Evolutionary conservation across 495 filamentous ascomycete species (phyloP).

Genomic region (Alectoria sarmentosa): DNA sequence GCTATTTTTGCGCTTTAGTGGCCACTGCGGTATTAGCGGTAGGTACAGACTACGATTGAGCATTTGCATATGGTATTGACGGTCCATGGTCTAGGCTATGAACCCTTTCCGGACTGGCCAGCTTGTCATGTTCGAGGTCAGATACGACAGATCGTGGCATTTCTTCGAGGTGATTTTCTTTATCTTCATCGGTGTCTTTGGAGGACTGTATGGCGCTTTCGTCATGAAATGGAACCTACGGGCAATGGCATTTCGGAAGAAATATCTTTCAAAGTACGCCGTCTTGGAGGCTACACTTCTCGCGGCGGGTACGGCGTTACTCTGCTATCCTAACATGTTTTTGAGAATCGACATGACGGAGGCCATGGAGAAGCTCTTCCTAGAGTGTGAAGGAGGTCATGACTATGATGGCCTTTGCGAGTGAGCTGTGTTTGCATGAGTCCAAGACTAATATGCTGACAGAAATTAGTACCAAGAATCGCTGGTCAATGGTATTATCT

Average conservation of each 20-base stretch:
- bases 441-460: slow-evolving; percentile 25
- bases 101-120: slow-evolving; percentile 98
- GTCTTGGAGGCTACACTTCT: slow-evolving; percentile 83
- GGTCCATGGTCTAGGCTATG: slow-evolving; percentile 52
- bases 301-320: slow-evolving; percentile 73
- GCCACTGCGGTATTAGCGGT: slow-evolving; percentile 87
- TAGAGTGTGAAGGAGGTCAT: slow-evolving; percentile 87
- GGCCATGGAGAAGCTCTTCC: slow-evolving; percentile 96
- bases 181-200: slow-evolving; percentile 84
- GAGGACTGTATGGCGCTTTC: slow-evolving; percentile 91
- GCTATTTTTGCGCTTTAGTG: slow-evolving; percentile 95
- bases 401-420: slow-evolving; percentile 93
- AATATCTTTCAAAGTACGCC: slow-evolving; percentile 78
- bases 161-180: slow-evolving; percentile 96
- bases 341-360: slow-evolving; percentile 97
- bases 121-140: slow-evolving; percentile 98
- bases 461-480: slow-evolving; percentile 44
- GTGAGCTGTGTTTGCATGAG: slow-evolving; percentile 31
- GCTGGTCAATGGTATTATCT: slow-evolving; percentile 74
- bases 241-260: slow-evolving; percentile 88
- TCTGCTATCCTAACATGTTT: slow-evolving; percentile 96
- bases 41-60: slow-evolving; percentile 25
- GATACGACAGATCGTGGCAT: slow-evolving; percentile 94
- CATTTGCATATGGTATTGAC: not conserved
- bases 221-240: slow-evolving; percentile 98